These are phyloP conservation scores for Jackrogersella minutella DNA, from an alignment of 495 filamentous ascomycete genomes.

Conservation along the genomic window DNA sequence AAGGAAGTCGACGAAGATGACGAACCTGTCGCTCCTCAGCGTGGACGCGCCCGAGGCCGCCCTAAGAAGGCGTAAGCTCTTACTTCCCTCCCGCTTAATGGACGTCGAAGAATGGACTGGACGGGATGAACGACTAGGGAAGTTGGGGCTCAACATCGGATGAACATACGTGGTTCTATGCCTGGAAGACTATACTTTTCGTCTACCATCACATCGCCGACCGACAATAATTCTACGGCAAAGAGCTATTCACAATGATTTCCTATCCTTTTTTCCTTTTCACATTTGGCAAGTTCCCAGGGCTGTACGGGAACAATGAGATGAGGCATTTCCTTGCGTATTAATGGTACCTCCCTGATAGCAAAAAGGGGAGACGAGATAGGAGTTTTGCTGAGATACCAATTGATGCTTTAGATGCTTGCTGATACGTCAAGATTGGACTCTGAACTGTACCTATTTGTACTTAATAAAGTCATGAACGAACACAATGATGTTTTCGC, in stretches of 20 bases:
- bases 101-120: background rate
- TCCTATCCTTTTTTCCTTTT: constrained; percentile 15
- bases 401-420: constrained; percentile 25
- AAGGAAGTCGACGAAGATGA: constrained; percentile 15
- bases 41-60: constrained; percentile 26
- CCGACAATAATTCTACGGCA: no score
- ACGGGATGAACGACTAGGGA: constrained; percentile 1
- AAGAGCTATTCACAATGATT: background rate
- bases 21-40: constrained; percentile 19
- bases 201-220: background rate
- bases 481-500: no score
- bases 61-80: constrained; percentile 31
- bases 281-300: background rate
- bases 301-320: background rate
- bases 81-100: background rate
- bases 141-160: background rate
- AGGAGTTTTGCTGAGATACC: constrained; percentile 33
- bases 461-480: background rate
- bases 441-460: background rate
- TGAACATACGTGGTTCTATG: background rate
- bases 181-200: background rate
- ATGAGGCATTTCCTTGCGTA: background rate
- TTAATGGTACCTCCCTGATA: constrained; percentile 3
- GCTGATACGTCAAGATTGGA: constrained; percentile 2
- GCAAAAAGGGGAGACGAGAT: background rate